phyloP scores from a whole-genome alignment of 495 filamentous ascomycete species.

The Hypoxylon intermedium region DNA sequence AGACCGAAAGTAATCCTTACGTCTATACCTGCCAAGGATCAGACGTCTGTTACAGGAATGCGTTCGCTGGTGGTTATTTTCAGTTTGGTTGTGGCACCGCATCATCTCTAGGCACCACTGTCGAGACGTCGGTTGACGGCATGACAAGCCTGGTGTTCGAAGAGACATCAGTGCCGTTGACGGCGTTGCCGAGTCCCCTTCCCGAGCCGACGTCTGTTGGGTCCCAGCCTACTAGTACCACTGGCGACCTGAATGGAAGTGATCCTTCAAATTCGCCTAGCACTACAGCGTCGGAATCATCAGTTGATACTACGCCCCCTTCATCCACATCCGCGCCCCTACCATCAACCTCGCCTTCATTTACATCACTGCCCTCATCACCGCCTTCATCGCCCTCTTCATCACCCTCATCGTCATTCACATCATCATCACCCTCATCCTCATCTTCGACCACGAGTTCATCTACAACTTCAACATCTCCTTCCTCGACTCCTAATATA shows the following conservation, averaged over 20 bases:
- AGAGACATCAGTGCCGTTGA: constrained; percentile 43
- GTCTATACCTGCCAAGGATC: constrained; percentile 53
- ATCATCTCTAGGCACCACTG: constrained; percentile 51
- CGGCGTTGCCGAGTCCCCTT: constrained; percentile 42
- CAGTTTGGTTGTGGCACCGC: constrained; percentile 59
- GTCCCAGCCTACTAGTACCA: constrained; percentile 17
- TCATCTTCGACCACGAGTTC: constrained; percentile 24
- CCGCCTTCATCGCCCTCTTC: constrained; percentile 22
- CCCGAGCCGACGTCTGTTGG: constrained; percentile 44
- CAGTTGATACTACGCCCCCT: constrained; percentile 25
- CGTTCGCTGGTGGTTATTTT: constrained; percentile 56
- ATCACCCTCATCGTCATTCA: too few species aligned
- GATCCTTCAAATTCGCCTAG: constrained; percentile 15
- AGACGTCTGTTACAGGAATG: constrained; percentile 54
- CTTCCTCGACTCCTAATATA: constrained; percentile 10
- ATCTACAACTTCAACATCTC: constrained; percentile 18
- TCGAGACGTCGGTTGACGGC: constrained; percentile 49
- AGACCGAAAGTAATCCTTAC: constrained; percentile 58
- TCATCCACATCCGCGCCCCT: constrained; percentile 25
- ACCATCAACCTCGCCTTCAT: constrained; percentile 19
- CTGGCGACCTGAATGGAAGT: constrained; percentile 8
- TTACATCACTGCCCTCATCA: constrained; percentile 22
- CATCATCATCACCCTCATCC: constrained; percentile 25
- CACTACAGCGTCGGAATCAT: constrained; percentile 16
- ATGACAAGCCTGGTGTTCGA: constrained; percentile 42